Evolutionary conservation across 108 stramenopile genomes (phyloP), one percentile per base, ranked within the genome.

Genomic region (Cyclotella baltica): DNA sequence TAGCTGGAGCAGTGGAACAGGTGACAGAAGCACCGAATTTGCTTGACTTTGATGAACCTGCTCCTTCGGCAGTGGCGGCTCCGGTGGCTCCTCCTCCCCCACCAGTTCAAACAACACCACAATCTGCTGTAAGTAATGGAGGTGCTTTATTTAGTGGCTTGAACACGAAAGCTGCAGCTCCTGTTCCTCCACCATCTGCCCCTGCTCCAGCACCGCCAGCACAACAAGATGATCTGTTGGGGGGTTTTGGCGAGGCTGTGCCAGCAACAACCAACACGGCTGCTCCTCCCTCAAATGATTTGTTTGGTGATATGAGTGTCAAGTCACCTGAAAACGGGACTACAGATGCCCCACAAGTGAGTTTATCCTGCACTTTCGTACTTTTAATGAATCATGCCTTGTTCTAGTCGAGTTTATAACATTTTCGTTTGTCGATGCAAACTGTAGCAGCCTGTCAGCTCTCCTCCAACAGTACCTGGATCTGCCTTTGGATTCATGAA

Each of bases 401-500:
- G 34, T 25, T 47, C 40, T 67, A 34, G n/a, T 67, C 40, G n/a
- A 29, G 15, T 23, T 48, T 48, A 16, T 46, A 47, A 48, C 19
- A 19, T 28, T 29, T 61, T 33, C 56, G 22, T 46, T 50, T n/a
- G n/a, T n/a, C n/a, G n/a, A n/a, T n/a, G n/a, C n/a, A n/a, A n/a
- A n/a, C n/a, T n/a, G 3, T 23, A 35, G 36, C 73, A 67, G 79
- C 46, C 58, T 52, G 40, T 30, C 28, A 33, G 56, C 46, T 22
- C 64, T 53, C 31, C 58, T 16, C 48, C 78, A 62, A 2, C 90
- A 37, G 47, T 75, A 19, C 28, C 70, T 43, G 90, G 84, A 62
- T 93, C 92, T 33, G 90, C 90, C 35, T 93, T 93, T 75, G 90
- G 89, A 43, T 93, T 93, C 82, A 85, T 93, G 73, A 91, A 91